Conservation (phyloP, 495 filamentous ascomycete genomes). For the Podospora conica region DNA sequence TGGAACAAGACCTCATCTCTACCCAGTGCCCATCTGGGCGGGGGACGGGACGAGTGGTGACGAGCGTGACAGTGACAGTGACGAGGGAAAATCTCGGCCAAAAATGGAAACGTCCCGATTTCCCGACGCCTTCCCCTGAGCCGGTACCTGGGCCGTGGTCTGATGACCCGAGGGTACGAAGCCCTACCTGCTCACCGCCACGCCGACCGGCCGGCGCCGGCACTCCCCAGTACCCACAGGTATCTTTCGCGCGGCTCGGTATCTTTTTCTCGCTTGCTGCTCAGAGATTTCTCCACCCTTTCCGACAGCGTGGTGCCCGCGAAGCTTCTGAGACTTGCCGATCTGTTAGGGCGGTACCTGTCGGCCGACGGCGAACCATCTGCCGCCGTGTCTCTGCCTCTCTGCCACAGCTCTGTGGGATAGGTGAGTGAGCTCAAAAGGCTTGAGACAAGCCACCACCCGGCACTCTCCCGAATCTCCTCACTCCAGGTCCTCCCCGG, state of each 20-base stretch:
- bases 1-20: no score
- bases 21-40: background rate
- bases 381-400: background rate
- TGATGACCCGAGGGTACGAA: conserved; percentile 8
- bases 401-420: background rate
- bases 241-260: background rate
- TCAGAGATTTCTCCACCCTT: conserved; percentile 4
- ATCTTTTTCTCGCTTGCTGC: background rate
- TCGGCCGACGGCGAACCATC: background rate
- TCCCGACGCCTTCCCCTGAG: background rate
- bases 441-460: background rate
- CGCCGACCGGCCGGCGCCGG: background rate
- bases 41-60: background rate
- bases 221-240: conserved; percentile 6
- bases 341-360: conserved; percentile 1
- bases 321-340: background rate
- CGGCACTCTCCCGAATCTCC: background rate
- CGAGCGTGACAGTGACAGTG: background rate
- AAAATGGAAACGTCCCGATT: background rate
- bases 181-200: background rate
- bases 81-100: background rate
- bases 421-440: background rate
- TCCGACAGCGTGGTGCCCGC: conserved; percentile 9
- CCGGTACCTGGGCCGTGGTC: conserved; percentile 3
- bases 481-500: background rate